A percentile compares a stretch with the other conserved stretches of the same genome.
Conservation (phyloP, 495 filamentous ascomycete species). For the Cercophora sp. region DNA sequence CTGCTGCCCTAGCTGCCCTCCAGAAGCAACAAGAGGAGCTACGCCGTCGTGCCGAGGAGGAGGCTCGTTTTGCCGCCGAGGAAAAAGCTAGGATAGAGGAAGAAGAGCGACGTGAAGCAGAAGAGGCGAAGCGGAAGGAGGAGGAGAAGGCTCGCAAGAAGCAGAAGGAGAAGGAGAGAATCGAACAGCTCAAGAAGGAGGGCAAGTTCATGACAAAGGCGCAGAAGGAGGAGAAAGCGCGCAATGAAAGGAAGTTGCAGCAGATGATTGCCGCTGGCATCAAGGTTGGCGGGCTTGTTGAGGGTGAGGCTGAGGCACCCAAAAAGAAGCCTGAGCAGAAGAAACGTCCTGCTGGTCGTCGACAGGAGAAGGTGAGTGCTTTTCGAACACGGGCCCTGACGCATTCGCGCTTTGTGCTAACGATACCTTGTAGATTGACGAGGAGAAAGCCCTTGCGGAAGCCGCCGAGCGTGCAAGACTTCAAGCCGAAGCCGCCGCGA, state of each 20-base stretch:
- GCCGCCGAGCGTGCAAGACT: conserved; percentile 63
- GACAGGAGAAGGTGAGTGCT: conserved; percentile 65
- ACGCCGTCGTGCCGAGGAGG: conserved; percentile 69
- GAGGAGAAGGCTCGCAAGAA: conserved; percentile 69
- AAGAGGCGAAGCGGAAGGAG: conserved; percentile 57
- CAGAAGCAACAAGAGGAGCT: conserved; percentile 91
- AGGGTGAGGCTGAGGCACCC: conserved; percentile 44
- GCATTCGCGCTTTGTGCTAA: too few relatives aligned
- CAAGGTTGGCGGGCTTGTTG: conserved; percentile 71
- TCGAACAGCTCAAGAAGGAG: conserved; percentile 91
- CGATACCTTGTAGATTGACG: conserved; percentile 54
- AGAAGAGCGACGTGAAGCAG: conserved; percentile 59
- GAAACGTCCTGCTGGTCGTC: conserved; percentile 63
- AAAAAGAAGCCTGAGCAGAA: conserved; percentile 71
- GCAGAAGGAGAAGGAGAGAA: conserved; percentile 92
- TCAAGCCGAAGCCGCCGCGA: conserved; percentile 62
- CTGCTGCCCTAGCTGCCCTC: conserved; percentile 70
- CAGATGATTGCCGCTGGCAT: conserved; percentile 90
- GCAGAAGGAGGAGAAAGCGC: conserved; percentile 79
- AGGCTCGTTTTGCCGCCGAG: conserved; percentile 62
- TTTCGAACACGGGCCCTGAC: too few relatives aligned
- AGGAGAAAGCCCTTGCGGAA: conserved; percentile 64
- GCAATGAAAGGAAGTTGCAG: conserved; percentile 80
- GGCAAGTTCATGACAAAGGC: conserved; percentile 94
- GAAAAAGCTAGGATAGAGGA: conserved; percentile 72